Evolutionary conservation across 2,329 filamentous ascomycete species (phyloP), one percentile per base, ranked within the genome.

Genomic region (Ascosphaera apis): DNA sequence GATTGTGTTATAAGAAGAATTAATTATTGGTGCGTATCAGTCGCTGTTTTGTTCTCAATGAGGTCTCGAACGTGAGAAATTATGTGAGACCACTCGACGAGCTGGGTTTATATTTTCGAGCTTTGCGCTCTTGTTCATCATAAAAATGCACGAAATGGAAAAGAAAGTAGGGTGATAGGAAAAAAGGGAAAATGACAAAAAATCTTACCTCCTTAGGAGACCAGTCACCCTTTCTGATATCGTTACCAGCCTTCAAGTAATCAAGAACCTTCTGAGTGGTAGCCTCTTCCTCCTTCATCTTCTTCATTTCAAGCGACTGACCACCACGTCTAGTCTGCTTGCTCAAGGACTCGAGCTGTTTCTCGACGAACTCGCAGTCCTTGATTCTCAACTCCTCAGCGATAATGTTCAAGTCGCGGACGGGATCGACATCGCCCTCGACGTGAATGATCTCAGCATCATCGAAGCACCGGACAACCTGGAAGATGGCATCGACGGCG

Each of bases 371-470:
- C 64, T 98, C 91, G 45, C 93, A 93, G 60, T 98, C 88, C 66
- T 98, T 98, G 57, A 93, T 75, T 43, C 86, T 75, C 52, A 98
- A 65, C 63, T 98, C 88, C 53, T 95, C 84, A 56, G 76, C 82
- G 61, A 98, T 95, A 57, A 98, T 98, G 52, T 82, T 79, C 47
- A 98, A 61, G 66, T 98, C 88, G 53, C 88, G 76, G 41, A 79
- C 71, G 23, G 88, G 91, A 61, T 98, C 80, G 48, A 98, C 91
- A 50, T 98, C 88, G 55, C 88, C 91, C 67, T 98, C 91, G 45
- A 98, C 84, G 69, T 98, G 88, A 49, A 93, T 95, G 51, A 98
- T 98, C 62, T 98, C 88, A 40, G 86, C 88, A 66, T 98, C 88
- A 54, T 98, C 91, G 61, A 98, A 93, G 63, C 80, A 91, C 49